phyloP scores from a whole-genome alignment of 345 rosid genomes.

The Dimocarpus longan region DNA sequence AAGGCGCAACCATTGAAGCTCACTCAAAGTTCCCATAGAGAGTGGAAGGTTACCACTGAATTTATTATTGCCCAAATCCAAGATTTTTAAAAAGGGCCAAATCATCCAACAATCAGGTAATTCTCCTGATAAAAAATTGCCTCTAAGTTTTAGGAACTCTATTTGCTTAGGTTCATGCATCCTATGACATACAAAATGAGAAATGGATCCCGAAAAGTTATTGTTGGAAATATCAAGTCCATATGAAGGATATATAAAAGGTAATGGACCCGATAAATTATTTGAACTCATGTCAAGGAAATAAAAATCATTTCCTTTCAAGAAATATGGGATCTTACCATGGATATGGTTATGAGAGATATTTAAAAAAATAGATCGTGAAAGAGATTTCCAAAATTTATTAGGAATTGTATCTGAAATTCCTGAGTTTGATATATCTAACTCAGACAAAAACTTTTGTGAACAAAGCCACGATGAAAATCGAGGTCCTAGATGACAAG shows the following conservation, averaged over 20 bases:
- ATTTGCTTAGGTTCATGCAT: slow-evolving; percentile 5
- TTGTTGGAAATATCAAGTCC: too few relatives aligned
- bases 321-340: slow-evolving; percentile 24
- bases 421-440: slow-evolving; percentile 33
- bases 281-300: slow-evolving; percentile 30
- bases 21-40: background rate
- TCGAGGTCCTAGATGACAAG: slow-evolving; percentile 28
- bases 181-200: slow-evolving; percentile 27
- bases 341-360: slow-evolving; percentile 33
- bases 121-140: slow-evolving; percentile 35
- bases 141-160: slow-evolving; percentile 38
- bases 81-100: background rate
- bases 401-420: slow-evolving; percentile 29
- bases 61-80: slow-evolving; percentile 9
- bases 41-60: background rate
- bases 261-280: slow-evolving; percentile 21
- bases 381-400: slow-evolving; percentile 34
- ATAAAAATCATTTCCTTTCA: background rate
- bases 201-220: background rate
- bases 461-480: slow-evolving; percentile 37
- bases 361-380: background rate
- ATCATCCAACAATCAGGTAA: slow-evolving; percentile 31
- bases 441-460: background rate
- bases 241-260: slow-evolving; percentile 2
- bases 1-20: background rate